Base-by-base conservation (phyloP, 169 alveolate genomes). In the Eimeria acervulina region DNA sequence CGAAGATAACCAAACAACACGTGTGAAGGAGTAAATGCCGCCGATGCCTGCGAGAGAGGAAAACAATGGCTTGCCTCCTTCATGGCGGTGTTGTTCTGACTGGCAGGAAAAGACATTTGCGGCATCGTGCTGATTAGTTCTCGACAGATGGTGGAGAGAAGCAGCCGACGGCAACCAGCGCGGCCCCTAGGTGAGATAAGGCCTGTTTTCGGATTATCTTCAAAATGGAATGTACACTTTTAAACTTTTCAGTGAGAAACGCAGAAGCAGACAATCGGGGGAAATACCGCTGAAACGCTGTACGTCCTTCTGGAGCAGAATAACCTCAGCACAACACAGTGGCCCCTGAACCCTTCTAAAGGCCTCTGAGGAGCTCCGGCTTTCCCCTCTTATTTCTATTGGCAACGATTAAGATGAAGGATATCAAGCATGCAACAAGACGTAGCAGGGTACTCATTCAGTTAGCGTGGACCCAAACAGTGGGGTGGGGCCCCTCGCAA, bases 31-130 rank as follows among this genome's bases (percentile, higher is more conserved):
- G 36, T 28, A n/a, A 7, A 19, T 5, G 70, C 42, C 51, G 40
- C 42, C 6, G 44, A 19, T 52, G 40, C 40, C 78, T n/a, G 44
- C 40, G 78, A 31, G 1, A 28, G 0, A 28, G n/a, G 33, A 6
- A 1, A 31, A n/a, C 2, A 21, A 6, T 23, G 90, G 5, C 93
- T 84, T 23, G 52, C 93, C 93, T 84, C 93, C 59, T 84, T 84
- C 55, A 84, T 84, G 59, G 55, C 51, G 61, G 21, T 42, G 47
- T 26, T 33, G 61, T 36, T 31, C 59, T 51, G 74, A 36, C 36
- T 59, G 63, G 93, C 74, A 10, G 93, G 93, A 19, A 59, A 17
- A 28, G 93, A 84, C 80, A 84, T 84, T 59, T 84, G 93, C 93
- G 78, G 74, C 93, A 84, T 84, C 28, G 36, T 84, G 3, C 3